Base-by-base conservation (phyloP, 768 basidiomycete genomes). In the Tricholoma furcatifolium region DNA sequence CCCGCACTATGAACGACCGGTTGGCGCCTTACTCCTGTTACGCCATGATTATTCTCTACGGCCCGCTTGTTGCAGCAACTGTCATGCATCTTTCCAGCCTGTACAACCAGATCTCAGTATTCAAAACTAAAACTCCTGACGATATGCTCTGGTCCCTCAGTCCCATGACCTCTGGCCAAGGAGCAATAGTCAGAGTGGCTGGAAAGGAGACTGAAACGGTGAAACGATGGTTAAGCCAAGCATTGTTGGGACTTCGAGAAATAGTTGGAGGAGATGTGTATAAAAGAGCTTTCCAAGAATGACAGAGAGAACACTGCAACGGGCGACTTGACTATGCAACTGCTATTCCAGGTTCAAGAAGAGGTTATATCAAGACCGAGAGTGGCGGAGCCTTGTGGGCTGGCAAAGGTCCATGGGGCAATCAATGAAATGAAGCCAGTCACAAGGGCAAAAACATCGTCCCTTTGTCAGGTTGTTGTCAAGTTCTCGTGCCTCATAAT, bases 21-120 rank as follows among this genome's bases (percentile, higher is more conserved):
- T 75, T 97, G 50, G 75, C 74, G 8, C 93, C 93, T 2, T 98
- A 96, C 65, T 80, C 88, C 7, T 95, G 93, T 68, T 98, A 96
- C 67, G 93, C 92, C 17, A 94, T 85, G 58, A 68, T 96, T 17
- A 74, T 97, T 55, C 77, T 98, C 55, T 81, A 79, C 56, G 96
- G 95, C 3, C 87, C 88, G 0, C 67, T 76, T 50, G 73, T 85
- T 17, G 68, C 72, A 41, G 61, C 61, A 1, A 69, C 86, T 5
- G 72, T 88, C 30, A 50, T 64, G 1, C 66, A 74, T 43, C 72
- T 98, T 44, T 62, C 69, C 20, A 67, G 56, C 18, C 66, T 75
- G 58, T 86, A 87, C 59, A 69, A 74, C 45, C 58, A 69, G 14
- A 83, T 84, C 30, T 76, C 78, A 4, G 83, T 97, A 51, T 88